These are phyloP conservation scores for Pyrenochaeta sp. DNA, from an alignment of 2,329 filamentous ascomycete species.

Conservation along the genomic window DNA sequence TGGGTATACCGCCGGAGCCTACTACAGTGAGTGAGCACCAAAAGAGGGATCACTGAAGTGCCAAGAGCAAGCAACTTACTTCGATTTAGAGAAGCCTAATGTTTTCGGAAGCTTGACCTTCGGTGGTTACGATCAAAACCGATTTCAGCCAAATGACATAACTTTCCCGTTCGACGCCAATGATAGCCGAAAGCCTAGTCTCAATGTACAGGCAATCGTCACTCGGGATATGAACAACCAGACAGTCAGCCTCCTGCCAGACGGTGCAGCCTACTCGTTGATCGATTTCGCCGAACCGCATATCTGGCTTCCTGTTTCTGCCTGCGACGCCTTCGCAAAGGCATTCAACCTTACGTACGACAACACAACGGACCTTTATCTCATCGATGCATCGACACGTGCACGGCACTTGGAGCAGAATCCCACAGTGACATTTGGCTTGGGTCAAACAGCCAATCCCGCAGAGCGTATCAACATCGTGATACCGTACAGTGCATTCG, in stretches of 20 bases:
- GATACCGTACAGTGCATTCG: slow-evolving; percentile 56
- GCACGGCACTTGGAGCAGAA: slow-evolving; percentile 22
- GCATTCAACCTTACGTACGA: slow-evolving; percentile 49
- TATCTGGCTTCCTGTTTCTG: slow-evolving; percentile 45
- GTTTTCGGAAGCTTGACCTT: slow-evolving; percentile 41
- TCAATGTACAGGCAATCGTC: slow-evolving; percentile 27
- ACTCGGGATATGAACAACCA: slow-evolving; percentile 25
- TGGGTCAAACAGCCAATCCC: slow-evolving; percentile 32
- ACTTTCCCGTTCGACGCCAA: slow-evolving; percentile 32
- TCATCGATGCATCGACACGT: slow-evolving; percentile 42
- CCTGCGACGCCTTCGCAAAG: slow-evolving; percentile 46
- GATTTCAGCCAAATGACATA: slow-evolving; percentile 31
- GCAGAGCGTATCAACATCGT: slow-evolving; percentile 45
- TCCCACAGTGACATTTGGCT: slow-evolving; percentile 43
- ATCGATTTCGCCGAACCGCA: slow-evolving; percentile 48
- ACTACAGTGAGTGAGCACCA: slow-evolving; percentile 20
- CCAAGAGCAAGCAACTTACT: not conserved
- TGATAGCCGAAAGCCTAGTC: slow-evolving; percentile 23
- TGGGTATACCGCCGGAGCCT: slow-evolving; percentile 28
- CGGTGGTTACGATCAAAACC: slow-evolving; percentile 48
- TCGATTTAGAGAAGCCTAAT: slow-evolving; percentile 23
- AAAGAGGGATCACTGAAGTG: not conserved
- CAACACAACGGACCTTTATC: slow-evolving; percentile 40
- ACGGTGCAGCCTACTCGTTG: slow-evolving; percentile 23
- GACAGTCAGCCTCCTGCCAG: slow-evolving; percentile 24